A percentile compares a stretch with the other conserved stretches of the same genome.
Conservation (phyloP, 1,284 basidiomycete genomes). For the Tremellales sp. region DNA sequence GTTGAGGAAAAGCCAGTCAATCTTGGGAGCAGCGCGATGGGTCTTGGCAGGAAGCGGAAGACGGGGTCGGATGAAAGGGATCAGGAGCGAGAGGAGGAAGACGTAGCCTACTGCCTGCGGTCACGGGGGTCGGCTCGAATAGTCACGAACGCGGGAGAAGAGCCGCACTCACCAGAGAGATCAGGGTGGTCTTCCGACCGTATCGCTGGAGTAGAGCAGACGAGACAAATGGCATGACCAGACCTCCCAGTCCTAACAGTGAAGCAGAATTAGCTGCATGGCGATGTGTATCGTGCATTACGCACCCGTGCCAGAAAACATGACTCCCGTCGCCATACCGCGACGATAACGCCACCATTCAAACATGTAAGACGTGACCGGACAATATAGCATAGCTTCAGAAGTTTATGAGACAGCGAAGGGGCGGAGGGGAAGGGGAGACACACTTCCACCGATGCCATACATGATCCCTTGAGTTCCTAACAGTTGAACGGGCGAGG, state of each 20-base stretch:
- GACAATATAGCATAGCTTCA: constrained; percentile 24
- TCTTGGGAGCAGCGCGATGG: constrained; percentile 5
- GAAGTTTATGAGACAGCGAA: background rate
- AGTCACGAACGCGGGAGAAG: background rate
- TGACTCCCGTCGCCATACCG: constrained; percentile 31
- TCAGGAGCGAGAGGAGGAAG: constrained; percentile 15
- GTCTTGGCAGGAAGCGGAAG: constrained; percentile 12
- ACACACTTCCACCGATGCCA: constrained; percentile 27
- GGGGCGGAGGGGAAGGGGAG: background rate
- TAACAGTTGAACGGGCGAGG: constrained; percentile 14
- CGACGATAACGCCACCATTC: constrained; percentile 25
- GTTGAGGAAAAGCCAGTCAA: constrained; percentile 18
- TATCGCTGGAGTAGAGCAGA: constrained; percentile 17
- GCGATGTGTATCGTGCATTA: background rate
- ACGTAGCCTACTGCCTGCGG: constrained; percentile 17
- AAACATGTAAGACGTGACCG: constrained; percentile 28
- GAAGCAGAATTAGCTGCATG: background rate
- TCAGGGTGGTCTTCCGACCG: constrained; percentile 19
- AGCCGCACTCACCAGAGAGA: constrained; percentile 18
- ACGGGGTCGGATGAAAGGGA: constrained; percentile 25
- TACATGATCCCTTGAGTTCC: constrained; percentile 25
- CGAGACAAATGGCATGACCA: constrained; percentile 26
- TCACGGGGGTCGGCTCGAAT: background rate
- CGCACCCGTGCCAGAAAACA: constrained; percentile 31
- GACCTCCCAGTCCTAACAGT: constrained; percentile 20